Base-by-base conservation (phyloP, 2,329 filamentous ascomycete species). In the Aspergillus brunneoviolaceus region DNA sequence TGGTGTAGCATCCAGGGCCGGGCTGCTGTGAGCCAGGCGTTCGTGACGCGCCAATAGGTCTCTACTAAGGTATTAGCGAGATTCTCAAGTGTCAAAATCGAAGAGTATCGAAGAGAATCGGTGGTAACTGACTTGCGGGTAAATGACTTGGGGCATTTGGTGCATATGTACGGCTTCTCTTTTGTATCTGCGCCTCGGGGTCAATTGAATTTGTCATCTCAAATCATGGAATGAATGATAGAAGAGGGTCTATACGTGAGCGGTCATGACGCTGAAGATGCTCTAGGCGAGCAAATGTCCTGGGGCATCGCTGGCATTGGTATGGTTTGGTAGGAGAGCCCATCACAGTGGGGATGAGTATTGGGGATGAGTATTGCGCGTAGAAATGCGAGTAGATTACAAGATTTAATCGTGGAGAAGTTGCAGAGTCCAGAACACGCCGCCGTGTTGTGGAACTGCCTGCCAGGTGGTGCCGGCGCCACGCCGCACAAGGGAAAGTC, bases 201-300 rank as follows among this genome's bases (percentile, higher is more conserved):
- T 60, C 12, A 55, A 29, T 45, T n/a, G 45, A 42, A 63, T 53
- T 66, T 61, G 53, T 45, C 19, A 45, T 42, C n/a, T 25, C 42
- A 53, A 48, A 29, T 42, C 25, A 42, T 21, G 19, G 25, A 25
- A 35, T 21, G 25, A 25, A 35, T 21, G 60, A 25, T 19, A 47
- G 16, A 33, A n/a, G 21, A 33, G 31, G 54, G 19, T 23, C 33
- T 67, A 47, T 70, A 74, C 72, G 72, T 35, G 72, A 74, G 49
- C 72, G 70, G 60, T 74, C 71, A 58, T 74, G 72, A 10, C 72
- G 68, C 66, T 74, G 72, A 23, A 74, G 66, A 70, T 74, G 72
- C 58, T 74, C 72, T 45, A 74, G 56, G 11, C 72, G 70, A 27
- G 72, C 71, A 59, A 74, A 74, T 12, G 68, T 58, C 49, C 68